Evolutionary conservation across 768 basidiomycete genomes (phyloP).

Genomic region (Macrocybe gigantea): DNA sequence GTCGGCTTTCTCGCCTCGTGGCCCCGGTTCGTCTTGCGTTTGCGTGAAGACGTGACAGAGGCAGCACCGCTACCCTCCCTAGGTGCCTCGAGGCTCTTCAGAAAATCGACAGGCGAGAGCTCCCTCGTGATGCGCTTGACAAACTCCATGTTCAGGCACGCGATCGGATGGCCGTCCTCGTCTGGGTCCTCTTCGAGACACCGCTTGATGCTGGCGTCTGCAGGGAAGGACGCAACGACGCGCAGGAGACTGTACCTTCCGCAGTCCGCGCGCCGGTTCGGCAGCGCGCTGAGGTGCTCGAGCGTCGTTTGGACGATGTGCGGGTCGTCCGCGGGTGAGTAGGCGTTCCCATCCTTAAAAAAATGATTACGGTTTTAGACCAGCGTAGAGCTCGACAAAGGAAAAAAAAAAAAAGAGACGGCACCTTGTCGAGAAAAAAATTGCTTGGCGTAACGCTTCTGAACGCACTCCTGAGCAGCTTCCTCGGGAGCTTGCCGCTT

Average conservation of each 20-base stretch:
- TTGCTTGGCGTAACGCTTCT: constrained; percentile 35
- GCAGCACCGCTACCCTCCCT: too few relatives aligned
- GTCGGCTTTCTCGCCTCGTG: too few relatives aligned
- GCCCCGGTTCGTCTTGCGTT: too few relatives aligned
- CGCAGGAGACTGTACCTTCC: constrained; percentile 37
- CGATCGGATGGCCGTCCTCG: constrained; percentile 31
- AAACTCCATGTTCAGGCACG: constrained; percentile 31
- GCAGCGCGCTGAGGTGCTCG: constrained; percentile 21
- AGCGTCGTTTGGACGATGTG: constrained; percentile 21
- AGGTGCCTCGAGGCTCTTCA: constrained; percentile 23
- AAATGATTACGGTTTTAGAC: background rate
- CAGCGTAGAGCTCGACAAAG: background rate
- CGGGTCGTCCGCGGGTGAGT: constrained; percentile 26
- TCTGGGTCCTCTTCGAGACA: constrained; percentile 34
- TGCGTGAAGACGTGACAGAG: too few relatives aligned
- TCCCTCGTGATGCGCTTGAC: constrained; percentile 31
- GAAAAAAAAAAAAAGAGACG: background rate
- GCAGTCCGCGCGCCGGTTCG: constrained; percentile 26
- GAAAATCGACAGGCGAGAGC: constrained; percentile 29
- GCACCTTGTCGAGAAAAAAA: constrained; percentile 36
- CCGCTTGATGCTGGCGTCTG: constrained; percentile 29
- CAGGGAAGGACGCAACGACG: constrained; percentile 35
- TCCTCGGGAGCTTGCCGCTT: constrained; percentile 22
- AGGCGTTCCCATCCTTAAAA: constrained; percentile 27
- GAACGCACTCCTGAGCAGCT: constrained; percentile 28